Evolutionary conservation across 148 eudicot species (phyloP).

Genomic region (Heliamphora exappendiculata): DNA sequence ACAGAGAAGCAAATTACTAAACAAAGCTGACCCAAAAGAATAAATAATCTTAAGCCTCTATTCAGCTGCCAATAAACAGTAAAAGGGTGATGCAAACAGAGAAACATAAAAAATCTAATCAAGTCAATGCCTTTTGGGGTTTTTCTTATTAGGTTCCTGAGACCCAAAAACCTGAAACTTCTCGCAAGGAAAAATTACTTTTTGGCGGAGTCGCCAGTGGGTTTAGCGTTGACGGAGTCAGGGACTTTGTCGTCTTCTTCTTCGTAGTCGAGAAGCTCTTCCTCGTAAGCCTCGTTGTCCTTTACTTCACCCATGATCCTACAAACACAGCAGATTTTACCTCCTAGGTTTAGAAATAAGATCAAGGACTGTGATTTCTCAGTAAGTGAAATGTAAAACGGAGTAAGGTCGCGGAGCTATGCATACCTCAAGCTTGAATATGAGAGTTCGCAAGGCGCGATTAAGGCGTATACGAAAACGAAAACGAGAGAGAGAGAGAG

Average conservation of each 20-base stretch:
- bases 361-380: neutral
- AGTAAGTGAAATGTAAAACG: neutral
- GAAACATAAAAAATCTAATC: neutral
- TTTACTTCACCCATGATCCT: conserved; percentile 37
- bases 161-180: neutral
- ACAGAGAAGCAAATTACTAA: neutral
- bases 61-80: neutral
- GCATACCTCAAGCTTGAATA: conserved; percentile 15
- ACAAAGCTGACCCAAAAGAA: neutral
- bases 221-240: conserved; percentile 31
- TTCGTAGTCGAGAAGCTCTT: conserved; percentile 58
- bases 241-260: conserved; percentile 54
- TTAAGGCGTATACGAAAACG: neutral
- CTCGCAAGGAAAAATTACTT: conserved; percentile 23
- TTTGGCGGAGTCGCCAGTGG: conserved; percentile 40
- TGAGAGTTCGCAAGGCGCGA: neutral
- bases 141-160: neutral
- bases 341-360: neutral
- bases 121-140: neutral
- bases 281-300: conserved; percentile 54
- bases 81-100: neutral
- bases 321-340: neutral
- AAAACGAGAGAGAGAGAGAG: neutral
- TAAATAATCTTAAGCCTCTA: neutral
- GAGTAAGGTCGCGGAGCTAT: neutral